Base-by-base conservation (phyloP, 352 stramenopile genomes). In the Plasmopara halstedii region DNA sequence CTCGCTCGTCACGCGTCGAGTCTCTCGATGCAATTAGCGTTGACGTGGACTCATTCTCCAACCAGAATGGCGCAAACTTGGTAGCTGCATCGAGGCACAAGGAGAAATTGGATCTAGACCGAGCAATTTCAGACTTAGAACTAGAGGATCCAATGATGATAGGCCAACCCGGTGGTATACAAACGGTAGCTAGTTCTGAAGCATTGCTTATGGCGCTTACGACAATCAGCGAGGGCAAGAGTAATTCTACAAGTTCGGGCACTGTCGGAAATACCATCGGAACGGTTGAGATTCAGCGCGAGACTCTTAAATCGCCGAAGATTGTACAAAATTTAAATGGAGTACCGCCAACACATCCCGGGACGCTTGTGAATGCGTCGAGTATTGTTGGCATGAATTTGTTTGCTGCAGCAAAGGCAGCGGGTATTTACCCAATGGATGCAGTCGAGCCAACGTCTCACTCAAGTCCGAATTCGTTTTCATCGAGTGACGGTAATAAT, bases 141-240 rank as follows among this genome's bases (percentile, higher is more conserved):
- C 64, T 94, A 0, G 79, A 94, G 56, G 80, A 94, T 33, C 83
- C 83, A 0, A 88, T 91, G 76, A 85, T 88, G 74, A 84, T 90
- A 14, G 70, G 71, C 11, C 74, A 79, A 44, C 36, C 61, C 19
- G 36, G 59, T 42, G 42, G 63, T 27, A 67, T 79, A 22, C 54
- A 71, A 44, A 66, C 50, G 4, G 50, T 51, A 38, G 60, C 59
- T 37, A 59, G 67, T 14, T 64, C 69, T 1, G 66, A 80, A 22
- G 63, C 68, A 10, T 35, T 76, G 11, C 45, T 83, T 0, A 67
- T 71, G 57, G 72, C 71, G 14, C 50, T 83, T 6, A 67, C 71
- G 26, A 74, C 66, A 7, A 61, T 83, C 32, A 83, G 71, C 22
- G 71, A 83, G 34, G 62, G 60, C 20, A 64, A 71, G 43, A 83